Percentiles rank a stretch among this genome's conserved stretches.
phyloP scores from a whole-genome alignment of 257 asterid species.

The Lantana camara region DNA sequence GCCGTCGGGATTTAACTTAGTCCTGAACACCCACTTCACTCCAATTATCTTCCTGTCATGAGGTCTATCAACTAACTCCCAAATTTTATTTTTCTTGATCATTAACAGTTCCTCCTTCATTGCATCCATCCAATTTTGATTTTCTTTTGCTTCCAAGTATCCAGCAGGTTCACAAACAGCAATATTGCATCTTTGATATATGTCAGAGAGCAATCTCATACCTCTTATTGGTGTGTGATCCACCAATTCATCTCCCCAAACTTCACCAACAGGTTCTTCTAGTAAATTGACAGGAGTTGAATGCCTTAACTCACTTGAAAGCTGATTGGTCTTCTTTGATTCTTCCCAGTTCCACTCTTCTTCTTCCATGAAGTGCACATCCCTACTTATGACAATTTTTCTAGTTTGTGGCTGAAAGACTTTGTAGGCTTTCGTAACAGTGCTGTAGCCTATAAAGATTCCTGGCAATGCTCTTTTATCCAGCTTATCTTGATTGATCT shows the following conservation, averaged over 20 bases:
- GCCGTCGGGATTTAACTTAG: constrained; percentile 3
- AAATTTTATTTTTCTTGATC: constrained; percentile 3
- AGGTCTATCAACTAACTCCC: constrained; percentile 7
- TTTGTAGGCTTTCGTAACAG: constrained; percentile 3
- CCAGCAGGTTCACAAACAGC: not conserved
- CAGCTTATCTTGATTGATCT: not conserved
- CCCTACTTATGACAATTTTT: constrained; percentile 10
- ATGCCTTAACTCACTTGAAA: not conserved
- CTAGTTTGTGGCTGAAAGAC: not conserved
- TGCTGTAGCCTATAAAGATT: constrained; percentile 7
- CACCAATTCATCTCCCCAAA: not conserved
- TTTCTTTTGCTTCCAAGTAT: not conserved
- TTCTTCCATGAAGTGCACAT: constrained; percentile 14
- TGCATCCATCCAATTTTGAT: not conserved
- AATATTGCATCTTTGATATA: constrained; percentile 25
- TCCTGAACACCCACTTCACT: constrained; percentile 9
- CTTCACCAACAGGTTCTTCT: no score
- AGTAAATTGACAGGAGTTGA: no score
- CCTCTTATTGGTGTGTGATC: constrained; percentile 3
- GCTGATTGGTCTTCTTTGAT: not conserved
- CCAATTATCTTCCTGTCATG: not conserved
- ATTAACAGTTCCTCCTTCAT: constrained; percentile 9
- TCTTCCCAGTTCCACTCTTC: constrained; percentile 10
- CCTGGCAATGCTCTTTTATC: not conserved
- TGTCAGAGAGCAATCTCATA: not conserved